phyloP scores from a whole-genome alignment of 192 early-diverging fungal genomes.

The Rhizophagus clarus region DNA sequence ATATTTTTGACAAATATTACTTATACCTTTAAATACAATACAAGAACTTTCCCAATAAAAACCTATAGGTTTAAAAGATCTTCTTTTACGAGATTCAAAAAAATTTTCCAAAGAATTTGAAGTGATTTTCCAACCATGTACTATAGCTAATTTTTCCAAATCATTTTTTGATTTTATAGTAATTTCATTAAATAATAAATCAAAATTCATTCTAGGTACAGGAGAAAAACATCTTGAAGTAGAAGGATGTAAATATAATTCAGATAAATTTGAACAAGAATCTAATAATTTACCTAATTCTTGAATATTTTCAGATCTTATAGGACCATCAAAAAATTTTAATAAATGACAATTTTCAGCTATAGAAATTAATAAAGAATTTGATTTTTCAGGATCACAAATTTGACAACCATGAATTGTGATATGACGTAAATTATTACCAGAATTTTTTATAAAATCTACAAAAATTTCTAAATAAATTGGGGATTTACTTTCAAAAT shows the following conservation, averaged over 20 bases:
- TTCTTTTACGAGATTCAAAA: neutral
- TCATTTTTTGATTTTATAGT: neutral
- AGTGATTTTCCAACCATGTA: neutral
- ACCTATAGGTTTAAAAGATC: neutral
- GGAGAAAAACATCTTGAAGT: neutral
- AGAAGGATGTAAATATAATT: conserved; percentile 1
- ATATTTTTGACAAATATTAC: neutral
- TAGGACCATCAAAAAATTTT: neutral
- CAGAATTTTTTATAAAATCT: neutral
- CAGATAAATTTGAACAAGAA: neutral
- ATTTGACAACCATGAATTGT: neutral
- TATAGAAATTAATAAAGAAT: neutral
- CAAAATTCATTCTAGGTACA: neutral
- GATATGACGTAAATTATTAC: neutral
- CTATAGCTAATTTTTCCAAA: neutral
- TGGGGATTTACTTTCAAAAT: neutral
- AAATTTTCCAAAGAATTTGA: neutral
- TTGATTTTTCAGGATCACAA: neutral
- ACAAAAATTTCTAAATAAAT: neutral
- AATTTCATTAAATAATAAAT: neutral
- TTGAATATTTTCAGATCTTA: neutral
- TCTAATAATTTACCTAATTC: neutral
- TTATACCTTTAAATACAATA: neutral
- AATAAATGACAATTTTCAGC: neutral
- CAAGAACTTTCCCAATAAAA: neutral